These are phyloP conservation scores for Candida orba DNA, from an alignment of 805 yeast genomes.

Conservation along the genomic window DNA sequence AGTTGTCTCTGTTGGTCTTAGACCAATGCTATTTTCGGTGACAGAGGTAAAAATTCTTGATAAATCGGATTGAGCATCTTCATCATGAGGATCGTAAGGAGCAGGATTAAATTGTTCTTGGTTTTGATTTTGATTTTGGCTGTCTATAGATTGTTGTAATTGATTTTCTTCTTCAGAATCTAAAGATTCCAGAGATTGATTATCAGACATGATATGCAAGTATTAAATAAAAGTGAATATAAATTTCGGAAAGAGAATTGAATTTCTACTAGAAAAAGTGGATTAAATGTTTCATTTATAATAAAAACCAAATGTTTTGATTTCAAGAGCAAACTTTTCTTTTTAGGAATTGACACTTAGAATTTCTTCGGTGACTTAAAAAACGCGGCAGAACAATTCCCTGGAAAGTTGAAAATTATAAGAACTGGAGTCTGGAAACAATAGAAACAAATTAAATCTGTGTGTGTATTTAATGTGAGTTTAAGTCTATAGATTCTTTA, in stretches of 20 bases:
- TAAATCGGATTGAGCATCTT: conserved; percentile 40
- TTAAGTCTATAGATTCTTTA: conserved; percentile 1
- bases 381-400: conserved; percentile 7
- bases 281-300: not conserved
- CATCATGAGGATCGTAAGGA: conserved; percentile 38
- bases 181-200: conserved; percentile 17
- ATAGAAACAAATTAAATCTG: no score
- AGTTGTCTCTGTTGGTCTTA: conserved; percentile 63
- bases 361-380: not conserved
- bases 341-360: not conserved
- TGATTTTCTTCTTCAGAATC: conserved; percentile 5
- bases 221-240: no score
- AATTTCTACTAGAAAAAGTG: not conserved
- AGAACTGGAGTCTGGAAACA: no score
- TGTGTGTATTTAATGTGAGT: no score
- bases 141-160: conserved; percentile 8
- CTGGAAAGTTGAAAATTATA: not conserved
- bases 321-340: not conserved
- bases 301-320: not conserved
- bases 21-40: conserved; percentile 7
- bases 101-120: conserved; percentile 23
- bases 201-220: not conserved
- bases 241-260: no score
- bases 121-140: conserved; percentile 1
- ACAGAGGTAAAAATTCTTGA: conserved; percentile 24